Base-by-base conservation (phyloP, 176 grass and related monocot genomes). In the Alloteropsis semialata region DNA sequence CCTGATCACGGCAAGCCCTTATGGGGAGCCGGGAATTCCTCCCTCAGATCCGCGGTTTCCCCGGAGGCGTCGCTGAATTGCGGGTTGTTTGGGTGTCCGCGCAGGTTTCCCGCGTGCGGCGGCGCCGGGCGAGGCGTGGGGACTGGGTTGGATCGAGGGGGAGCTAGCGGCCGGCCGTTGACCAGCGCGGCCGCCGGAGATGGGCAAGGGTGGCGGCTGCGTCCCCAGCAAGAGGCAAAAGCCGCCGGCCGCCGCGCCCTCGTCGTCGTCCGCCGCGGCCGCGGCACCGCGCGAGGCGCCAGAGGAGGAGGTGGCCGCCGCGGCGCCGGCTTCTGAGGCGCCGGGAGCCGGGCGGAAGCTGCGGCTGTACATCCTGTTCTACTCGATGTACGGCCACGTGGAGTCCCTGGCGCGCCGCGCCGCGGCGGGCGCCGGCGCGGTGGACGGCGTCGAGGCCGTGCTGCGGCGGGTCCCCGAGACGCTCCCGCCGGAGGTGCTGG, bases 331-430 rank as follows among this genome's bases (percentile, higher is more conserved):
- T n/a, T n/a, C n/a, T n/a, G n/a, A n/a, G n/a, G n/a, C n/a, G n/a
- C n/a, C n/a, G 7, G 48, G 62, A n/a, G n/a, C 67, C 29, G 87
- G 36, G 65, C 64, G 56, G 21, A 86, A 5, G 43, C 61, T 88
- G 27, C 88, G 91, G 73, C 84, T 95, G 18, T 95, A 90, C 73
- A 86, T 95, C 84, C 84, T 95, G 65, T 95, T 90, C 87, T 95
- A 95, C 90, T 95, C 92, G 19, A 95, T 92, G 92, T 95, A 95
- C 64, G 92, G 92, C 10, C 92, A 95, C 74, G 90, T 95, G 19
- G 90, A 95, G 82, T 82, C 80, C 22, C 78, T 95, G 44, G 92
- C 90, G 16, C 86, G 43, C 68, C 76, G 63, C 78, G 90, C 81
- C 33, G 88, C 88, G 85, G 91, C 76, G 24, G 92, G 90, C 12